Evolutionary conservation across 345 rosid genomes (phyloP).

Genomic region (Eucalyptus tenuipes): DNA sequence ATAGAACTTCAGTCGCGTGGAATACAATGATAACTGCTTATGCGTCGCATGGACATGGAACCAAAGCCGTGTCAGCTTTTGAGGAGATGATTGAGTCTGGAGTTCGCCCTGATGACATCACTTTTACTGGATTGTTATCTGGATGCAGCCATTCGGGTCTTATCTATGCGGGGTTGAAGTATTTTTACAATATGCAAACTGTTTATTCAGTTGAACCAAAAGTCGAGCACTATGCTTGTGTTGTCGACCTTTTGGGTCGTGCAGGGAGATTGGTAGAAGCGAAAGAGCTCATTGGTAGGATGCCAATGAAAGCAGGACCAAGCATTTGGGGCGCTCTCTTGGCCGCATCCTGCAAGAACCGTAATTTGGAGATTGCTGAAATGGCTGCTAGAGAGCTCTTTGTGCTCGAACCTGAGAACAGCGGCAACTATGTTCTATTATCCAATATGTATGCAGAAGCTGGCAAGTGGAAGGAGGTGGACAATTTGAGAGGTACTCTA

Average conservation of each 20-base stretch:
- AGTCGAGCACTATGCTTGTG: slow-evolving; percentile 48
- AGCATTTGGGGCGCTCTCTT: slow-evolving; percentile 53
- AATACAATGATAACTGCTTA: slow-evolving; percentile 42
- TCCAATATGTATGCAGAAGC: slow-evolving; percentile 54
- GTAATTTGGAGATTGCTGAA: slow-evolving; percentile 22
- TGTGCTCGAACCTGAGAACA: slow-evolving; percentile 39
- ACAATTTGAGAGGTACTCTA: slow-evolving; percentile 24
- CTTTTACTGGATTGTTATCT: slow-evolving; percentile 39
- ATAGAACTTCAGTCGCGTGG: slow-evolving; percentile 26
- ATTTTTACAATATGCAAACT: slow-evolving; percentile 23
- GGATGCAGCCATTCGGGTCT: slow-evolving; percentile 52
- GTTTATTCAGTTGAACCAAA: slow-evolving; percentile 22
- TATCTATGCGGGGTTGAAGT: slow-evolving; percentile 21
- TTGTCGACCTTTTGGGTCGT: slow-evolving; percentile 48
- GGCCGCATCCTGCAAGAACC: slow-evolving; percentile 30
- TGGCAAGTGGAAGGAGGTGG: slow-evolving; percentile 46
- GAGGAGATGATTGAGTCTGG: slow-evolving; percentile 25
- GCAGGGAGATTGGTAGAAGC: slow-evolving; percentile 40
- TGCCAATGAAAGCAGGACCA: slow-evolving; percentile 42
- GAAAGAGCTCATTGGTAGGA: slow-evolving; percentile 17
- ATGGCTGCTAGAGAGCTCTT: slow-evolving; percentile 27
- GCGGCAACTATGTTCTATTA: slow-evolving; percentile 48
- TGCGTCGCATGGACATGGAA: slow-evolving; percentile 28
- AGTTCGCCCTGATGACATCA: slow-evolving; percentile 26
- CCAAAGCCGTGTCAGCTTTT: slow-evolving; percentile 14